Conservation (phyloP, 2,329 filamentous ascomycete genomes). For the Thielaviopsis cerberus region DNA sequence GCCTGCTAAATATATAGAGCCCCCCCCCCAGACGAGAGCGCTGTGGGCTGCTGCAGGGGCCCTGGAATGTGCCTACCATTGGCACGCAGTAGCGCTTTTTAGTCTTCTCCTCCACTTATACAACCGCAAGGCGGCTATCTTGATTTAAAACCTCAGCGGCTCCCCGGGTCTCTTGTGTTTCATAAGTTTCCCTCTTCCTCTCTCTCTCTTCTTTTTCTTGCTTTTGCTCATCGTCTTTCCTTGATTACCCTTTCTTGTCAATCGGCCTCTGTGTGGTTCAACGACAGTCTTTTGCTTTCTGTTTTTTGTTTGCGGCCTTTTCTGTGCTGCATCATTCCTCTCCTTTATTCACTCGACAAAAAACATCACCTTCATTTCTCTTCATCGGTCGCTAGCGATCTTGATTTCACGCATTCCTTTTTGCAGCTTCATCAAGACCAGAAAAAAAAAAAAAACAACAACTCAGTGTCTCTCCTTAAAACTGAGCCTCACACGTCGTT, state of each 20-base stretch:
- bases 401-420: constrained; percentile 1
- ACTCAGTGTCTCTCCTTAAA: background rate
- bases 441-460: background rate
- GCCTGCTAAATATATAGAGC: background rate
- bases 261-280: constrained; percentile 11
- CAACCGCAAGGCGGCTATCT: too few relatives aligned
- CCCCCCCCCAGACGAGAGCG: background rate
- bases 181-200: background rate
- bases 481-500: background rate
- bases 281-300: constrained; percentile 12
- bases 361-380: constrained; percentile 4
- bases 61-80: background rate
- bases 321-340: background rate
- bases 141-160: background rate
- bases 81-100: background rate
- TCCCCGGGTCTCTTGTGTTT: background rate
- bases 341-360: background rate
- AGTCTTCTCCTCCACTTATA: background rate
- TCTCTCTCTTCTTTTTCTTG: background rate
- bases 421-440: background rate
- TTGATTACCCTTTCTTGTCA: background rate
- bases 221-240: background rate
- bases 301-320: constrained; percentile 12
- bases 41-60: background rate
- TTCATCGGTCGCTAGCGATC: constrained; percentile 8